These are phyloP conservation scores for Chytriomyces confervae DNA, from an alignment of 192 early-diverging fungal species.

Conservation along the genomic window DNA sequence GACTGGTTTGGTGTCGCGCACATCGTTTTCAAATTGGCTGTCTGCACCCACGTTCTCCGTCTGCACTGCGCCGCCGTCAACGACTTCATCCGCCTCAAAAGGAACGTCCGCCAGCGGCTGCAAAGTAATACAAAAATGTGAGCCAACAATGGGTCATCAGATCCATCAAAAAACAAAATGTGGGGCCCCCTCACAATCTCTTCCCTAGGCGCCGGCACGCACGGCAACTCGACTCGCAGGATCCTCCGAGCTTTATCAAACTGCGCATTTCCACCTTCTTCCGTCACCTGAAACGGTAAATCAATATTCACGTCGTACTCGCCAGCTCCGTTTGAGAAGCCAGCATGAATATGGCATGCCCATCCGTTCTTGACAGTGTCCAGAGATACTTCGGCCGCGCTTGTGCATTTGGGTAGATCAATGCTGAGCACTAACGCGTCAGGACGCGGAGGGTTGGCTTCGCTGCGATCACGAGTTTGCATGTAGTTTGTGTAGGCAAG, in stretches of 20 bases:
- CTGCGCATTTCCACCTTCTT: constrained; percentile 48
- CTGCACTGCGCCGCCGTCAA: too few species aligned
- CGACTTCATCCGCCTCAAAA: not conserved
- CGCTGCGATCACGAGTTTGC: constrained; percentile 35
- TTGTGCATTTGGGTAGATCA: constrained; percentile 42
- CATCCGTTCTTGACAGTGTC: constrained; percentile 32
- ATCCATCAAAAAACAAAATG: not conserved
- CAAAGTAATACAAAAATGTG: not conserved
- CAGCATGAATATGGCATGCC: constrained; percentile 23
- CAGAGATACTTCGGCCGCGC: constrained; percentile 36
- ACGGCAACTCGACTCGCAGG: constrained; percentile 45
- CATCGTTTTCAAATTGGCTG: too few species aligned
- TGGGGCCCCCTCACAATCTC: not conserved
- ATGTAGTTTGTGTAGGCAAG: constrained; percentile 48
- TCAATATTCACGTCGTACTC: constrained; percentile 48
- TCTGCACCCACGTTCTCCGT: too few species aligned
- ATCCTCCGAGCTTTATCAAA: constrained; percentile 50
- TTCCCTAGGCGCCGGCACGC: constrained; percentile 8
- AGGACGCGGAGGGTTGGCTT: constrained; percentile 42
- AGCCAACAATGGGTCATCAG: not conserved
- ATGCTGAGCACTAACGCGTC: constrained; percentile 52
- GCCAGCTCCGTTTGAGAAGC: not conserved
- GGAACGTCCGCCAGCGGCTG: constrained; percentile 3
- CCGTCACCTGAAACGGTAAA: constrained; percentile 52
- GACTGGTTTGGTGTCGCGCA: too few species aligned